Percentiles rank a stretch among this genome's conserved stretches.
Evolutionary conservation across 177 flowering plant species (phyloP).

Genomic region (Vitis hybrid): DNA sequence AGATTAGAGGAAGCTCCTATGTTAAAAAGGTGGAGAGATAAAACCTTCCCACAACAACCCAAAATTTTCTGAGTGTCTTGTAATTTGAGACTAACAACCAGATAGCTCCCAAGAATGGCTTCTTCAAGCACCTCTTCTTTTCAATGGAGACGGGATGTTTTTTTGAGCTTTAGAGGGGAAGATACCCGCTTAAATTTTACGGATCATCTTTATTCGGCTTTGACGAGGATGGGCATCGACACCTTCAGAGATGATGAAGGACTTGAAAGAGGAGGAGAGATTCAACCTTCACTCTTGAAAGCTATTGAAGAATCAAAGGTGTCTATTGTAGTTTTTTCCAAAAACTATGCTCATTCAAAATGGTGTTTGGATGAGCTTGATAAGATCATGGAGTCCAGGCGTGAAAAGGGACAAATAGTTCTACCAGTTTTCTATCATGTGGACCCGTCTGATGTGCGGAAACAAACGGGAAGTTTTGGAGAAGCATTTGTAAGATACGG

Average conservation of each 20-base stretch:
- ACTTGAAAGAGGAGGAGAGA: constrained; percentile 1
- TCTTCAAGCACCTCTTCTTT: too few species aligned
- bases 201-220: background rate
- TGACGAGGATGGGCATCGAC: background rate
- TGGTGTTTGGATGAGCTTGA: constrained; percentile 9
- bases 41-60: too few species aligned
- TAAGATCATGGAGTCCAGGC: background rate
- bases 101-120: too few species aligned
- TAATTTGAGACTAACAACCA: too few species aligned
- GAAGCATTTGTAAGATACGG: too few species aligned
- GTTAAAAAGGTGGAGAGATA: too few species aligned
- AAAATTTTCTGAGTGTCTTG: too few species aligned
- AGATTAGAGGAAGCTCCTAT: too few species aligned
- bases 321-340: background rate
- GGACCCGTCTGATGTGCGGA: too few species aligned
- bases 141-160: background rate
- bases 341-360: background rate
- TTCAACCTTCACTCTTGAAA: background rate
- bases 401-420: background rate
- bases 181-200: background rate
- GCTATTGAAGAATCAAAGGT: background rate
- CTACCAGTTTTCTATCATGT: too few species aligned
- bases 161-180: constrained; percentile 2
- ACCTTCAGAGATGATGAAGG: background rate
- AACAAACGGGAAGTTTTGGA: too few species aligned